phyloP scores from a whole-genome alignment of 2,329 filamentous ascomycete genomes.

The Aspergillus sp. region DNA sequence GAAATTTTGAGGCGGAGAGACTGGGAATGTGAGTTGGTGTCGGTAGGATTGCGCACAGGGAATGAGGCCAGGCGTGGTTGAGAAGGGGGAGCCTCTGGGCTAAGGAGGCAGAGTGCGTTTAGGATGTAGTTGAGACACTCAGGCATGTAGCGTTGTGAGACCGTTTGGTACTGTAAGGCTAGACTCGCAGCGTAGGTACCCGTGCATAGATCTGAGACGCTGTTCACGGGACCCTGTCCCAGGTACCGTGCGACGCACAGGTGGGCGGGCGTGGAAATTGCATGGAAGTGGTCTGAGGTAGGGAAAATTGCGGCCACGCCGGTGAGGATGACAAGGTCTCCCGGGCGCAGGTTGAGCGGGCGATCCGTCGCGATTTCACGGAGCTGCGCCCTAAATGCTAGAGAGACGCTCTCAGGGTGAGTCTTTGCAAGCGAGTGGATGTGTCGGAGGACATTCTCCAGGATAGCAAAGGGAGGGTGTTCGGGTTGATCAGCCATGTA shows the following conservation, averaged over 20 bases:
- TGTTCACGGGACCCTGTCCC: slow-evolving; percentile 72
- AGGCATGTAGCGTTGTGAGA: slow-evolving; percentile 86
- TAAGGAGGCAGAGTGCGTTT: slow-evolving; percentile 71
- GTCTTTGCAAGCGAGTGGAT: slow-evolving; percentile 90
- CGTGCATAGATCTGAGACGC: slow-evolving; percentile 68
- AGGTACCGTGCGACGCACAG: slow-evolving; percentile 84
- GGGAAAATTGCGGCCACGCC: slow-evolving; percentile 86
- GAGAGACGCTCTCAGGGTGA: slow-evolving; percentile 77
- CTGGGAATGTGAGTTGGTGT: slow-evolving; percentile 41
- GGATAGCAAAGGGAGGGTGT: slow-evolving; percentile 64
- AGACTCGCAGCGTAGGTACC: slow-evolving; percentile 82
- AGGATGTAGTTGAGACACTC: slow-evolving; percentile 82
- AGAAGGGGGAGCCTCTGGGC: slow-evolving; percentile 57
- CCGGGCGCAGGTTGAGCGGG: slow-evolving; percentile 58
- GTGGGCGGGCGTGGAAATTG: slow-evolving; percentile 88
- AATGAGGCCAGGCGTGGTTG: slow-evolving; percentile 57
- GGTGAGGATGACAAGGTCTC: slow-evolving; percentile 82
- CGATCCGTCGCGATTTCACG: slow-evolving; percentile 57
- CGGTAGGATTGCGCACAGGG: slow-evolving; percentile 58
- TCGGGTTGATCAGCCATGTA: slow-evolving; percentile 58
- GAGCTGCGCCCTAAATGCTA: slow-evolving; percentile 76
- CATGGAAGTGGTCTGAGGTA: slow-evolving; percentile 96
- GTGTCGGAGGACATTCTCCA: slow-evolving; percentile 85
- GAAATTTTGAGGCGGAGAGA: slow-evolving; percentile 54
- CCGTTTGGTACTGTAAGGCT: slow-evolving; percentile 77